Conservation (phyloP, 139 green algal species). For the Tetratostichococcus sp. region DNA sequence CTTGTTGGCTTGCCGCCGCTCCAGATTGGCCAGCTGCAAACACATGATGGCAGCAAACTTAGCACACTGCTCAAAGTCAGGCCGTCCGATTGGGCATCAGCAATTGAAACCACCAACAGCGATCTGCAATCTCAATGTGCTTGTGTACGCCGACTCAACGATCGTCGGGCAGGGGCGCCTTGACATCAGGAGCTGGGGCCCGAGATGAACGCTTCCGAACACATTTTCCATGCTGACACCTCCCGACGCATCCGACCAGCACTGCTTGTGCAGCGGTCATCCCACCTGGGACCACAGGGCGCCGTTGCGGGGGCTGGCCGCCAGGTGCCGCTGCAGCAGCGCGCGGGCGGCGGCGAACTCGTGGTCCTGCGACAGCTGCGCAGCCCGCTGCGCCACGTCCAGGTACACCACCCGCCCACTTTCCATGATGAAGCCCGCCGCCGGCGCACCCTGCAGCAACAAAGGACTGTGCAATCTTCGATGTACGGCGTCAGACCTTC, state of each 20-base stretch:
- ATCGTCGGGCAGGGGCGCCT: too few relatives aligned
- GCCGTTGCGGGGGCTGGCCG: background rate
- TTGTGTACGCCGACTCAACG: too few relatives aligned
- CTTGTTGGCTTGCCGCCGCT: slow-evolving; percentile 13
- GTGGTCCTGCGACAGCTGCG: background rate
- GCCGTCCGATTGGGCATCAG: too few relatives aligned
- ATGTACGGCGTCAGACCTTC: too few relatives aligned
- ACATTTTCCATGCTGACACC: too few relatives aligned
- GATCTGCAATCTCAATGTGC: too few relatives aligned
- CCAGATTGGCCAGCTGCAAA: slow-evolving; percentile 35
- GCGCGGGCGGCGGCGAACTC: background rate
- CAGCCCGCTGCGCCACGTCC: background rate
- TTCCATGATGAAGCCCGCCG: background rate
- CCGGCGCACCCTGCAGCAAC: background rate
- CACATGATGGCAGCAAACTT: background rate
- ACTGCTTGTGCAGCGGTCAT: too few relatives aligned
- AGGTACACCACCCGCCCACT: background rate
- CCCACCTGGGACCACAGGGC: background rate
- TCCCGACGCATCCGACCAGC: too few relatives aligned
- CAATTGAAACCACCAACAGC: too few relatives aligned
- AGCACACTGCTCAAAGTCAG: too few relatives aligned
- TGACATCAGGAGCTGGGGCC: too few relatives aligned
- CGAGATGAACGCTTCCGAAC: too few relatives aligned
- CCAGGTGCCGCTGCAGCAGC: background rate
- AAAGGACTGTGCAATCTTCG: background rate